Evolutionary conservation across 495 filamentous ascomycete species (phyloP).

Genomic region (Cudoniella acicularis): DNA sequence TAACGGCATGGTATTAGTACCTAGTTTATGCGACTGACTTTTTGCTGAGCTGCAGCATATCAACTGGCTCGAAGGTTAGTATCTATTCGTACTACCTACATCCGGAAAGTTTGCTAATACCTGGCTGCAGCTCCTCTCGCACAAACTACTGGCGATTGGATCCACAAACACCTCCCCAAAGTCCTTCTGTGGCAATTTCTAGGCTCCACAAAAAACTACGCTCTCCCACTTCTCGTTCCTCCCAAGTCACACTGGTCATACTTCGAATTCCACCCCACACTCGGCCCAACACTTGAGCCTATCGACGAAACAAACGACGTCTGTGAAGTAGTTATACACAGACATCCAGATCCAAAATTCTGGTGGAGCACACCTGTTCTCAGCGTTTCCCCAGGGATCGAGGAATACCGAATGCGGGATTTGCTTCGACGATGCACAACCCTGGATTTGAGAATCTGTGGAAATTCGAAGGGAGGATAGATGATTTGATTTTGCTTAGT

Average conservation of each 20-base stretch:
- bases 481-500: slow-evolving; percentile 59
- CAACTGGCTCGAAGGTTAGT: slow-evolving; percentile 6
- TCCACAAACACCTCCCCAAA: neutral
- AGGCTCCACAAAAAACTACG: slow-evolving; percentile 1
- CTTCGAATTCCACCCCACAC: slow-evolving; percentile 45
- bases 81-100: neutral
- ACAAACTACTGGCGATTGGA: neutral
- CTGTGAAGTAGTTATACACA: slow-evolving; percentile 47
- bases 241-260: slow-evolving; percentile 42
- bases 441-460: slow-evolving; percentile 38
- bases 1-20: neutral
- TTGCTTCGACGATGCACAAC: slow-evolving; percentile 23
- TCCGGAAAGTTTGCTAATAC: neutral
- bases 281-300: slow-evolving; percentile 40
- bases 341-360: slow-evolving; percentile 37
- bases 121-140: neutral
- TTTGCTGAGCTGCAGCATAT: neutral
- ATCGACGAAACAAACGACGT: slow-evolving; percentile 33
- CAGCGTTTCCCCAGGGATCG: slow-evolving; percentile 45
- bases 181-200: slow-evolving; percentile 2
- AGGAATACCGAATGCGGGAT: slow-evolving; percentile 52
- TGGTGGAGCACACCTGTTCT: slow-evolving; percentile 41
- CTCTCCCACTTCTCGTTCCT: neutral
- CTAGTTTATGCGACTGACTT: neutral
- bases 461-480: slow-evolving; percentile 47